A percentile compares a stretch with the other conserved stretches of the same genome.
Conservation (phyloP, 2,329 filamentous ascomycete species). For the Graphiopsis chlorocephala region DNA sequence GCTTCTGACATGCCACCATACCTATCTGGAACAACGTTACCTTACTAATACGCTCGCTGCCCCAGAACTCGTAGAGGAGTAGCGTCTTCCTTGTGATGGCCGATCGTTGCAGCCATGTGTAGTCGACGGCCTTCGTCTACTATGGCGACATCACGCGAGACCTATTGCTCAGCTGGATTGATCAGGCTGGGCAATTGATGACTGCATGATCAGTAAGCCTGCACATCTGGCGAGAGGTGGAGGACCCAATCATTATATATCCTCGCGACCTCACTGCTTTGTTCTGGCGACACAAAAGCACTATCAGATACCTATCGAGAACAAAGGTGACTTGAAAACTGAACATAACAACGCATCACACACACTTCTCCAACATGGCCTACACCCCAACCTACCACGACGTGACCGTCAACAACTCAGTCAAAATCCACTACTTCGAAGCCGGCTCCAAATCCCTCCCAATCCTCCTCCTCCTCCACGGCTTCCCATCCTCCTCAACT, state of each 20-base stretch:
- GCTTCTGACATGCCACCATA: neutral
- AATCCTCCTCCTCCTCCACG: constrained; percentile 47
- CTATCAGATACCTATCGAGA: neutral
- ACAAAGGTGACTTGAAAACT: neutral
- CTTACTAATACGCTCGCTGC: neutral
- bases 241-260: neutral
- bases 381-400: neutral
- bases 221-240: neutral
- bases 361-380: neutral
- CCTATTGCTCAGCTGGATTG: neutral
- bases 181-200: neutral
- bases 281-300: neutral
- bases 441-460: constrained; percentile 28
- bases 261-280: neutral
- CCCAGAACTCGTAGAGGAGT: neutral
- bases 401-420: neutral
- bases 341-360: neutral
- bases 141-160: neutral
- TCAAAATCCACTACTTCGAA: constrained; percentile 25
- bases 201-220: neutral
- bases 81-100: neutral
- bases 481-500: constrained; percentile 47
- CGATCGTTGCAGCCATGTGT: neutral
- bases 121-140: neutral
- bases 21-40: neutral